These are phyloP conservation scores for Neurospora sp. DNA, from an alignment of 495 filamentous ascomycete genomes.

Conservation along the genomic window DNA sequence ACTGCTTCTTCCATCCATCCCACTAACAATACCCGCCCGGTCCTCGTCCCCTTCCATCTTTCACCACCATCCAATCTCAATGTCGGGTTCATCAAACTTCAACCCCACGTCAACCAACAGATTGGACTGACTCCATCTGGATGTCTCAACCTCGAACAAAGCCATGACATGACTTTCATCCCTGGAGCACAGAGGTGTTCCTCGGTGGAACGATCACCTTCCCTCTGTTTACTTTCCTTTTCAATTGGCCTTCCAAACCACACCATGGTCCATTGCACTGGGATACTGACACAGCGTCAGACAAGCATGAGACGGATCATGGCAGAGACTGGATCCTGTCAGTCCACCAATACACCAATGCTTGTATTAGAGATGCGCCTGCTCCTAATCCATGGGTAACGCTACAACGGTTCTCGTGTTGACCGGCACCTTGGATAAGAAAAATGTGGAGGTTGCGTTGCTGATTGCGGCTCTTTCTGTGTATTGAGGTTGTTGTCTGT, in stretches of 20 bases:
- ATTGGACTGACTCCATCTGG: not conserved
- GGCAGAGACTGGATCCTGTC: not conserved
- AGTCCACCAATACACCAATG: not conserved
- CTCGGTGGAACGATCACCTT: not conserved
- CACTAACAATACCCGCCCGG: not conserved
- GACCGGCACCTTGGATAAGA: not conserved
- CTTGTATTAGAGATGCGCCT: not conserved
- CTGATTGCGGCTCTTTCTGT: not conserved
- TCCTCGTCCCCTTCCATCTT: not conserved
- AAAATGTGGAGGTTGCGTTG: not conserved
- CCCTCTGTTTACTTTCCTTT: not conserved
- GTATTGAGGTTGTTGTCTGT: not conserved
- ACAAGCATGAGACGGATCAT: not conserved
- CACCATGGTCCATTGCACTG: not conserved
- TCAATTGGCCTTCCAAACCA: not conserved
- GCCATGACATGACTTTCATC: not conserved
- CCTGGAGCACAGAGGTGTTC: not conserved
- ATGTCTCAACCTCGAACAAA: not conserved
- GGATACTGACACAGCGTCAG: not conserved
- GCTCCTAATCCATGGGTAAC: not conserved
- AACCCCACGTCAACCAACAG: not conserved
- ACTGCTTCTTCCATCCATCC: not conserved
- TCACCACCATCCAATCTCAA: not conserved
- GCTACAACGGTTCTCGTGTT: not conserved
- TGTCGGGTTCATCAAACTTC: too few relatives aligned